Base-by-base conservation (phyloP, 2,329 filamentous ascomycete genomes). In the Alternaria alternata region DNA sequence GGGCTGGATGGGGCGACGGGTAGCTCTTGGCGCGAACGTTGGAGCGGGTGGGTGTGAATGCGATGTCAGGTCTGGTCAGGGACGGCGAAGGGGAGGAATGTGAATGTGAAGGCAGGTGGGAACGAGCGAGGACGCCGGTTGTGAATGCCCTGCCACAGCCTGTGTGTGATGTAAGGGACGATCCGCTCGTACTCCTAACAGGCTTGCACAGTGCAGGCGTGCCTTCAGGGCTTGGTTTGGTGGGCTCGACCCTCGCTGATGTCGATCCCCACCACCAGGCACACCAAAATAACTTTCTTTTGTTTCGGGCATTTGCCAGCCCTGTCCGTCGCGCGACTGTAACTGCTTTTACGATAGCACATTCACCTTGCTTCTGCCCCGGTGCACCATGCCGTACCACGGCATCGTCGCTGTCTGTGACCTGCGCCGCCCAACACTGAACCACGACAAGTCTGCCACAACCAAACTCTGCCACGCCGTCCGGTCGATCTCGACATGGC, bases 281-380 rank as follows among this genome's bases (percentile, higher is more conserved):
- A 59, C 51, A 47, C 63, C 62, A 68, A 68, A 69, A 68, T 68
- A 68, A 65, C 61, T 57, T 57, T 51, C 52, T 66, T 61, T 57
- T 65, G 63, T 54, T 46, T 65, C 63, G 62, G 66, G 39, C 39
- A 42, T 42, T 42, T 42, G 39, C 39, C 6, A 12, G 39, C 39
- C 39, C 39, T 42, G 39, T 24, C 39, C 39, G 18, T 12, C 20
- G 39, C 20, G 39, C 20, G 20, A 42, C 39, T 24, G 20, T 5
- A 24, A 9, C 39, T 42, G 39, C 39, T 42, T 24, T 24, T 24
- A 7, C 39, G 4, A 14, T 22, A 12, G 4, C 11, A 22, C 5
- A 11, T 22, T 51, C 57, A 28, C 16, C 30, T 49, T 49, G 44
- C 46, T 49, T 36, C 26, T 36, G 54, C 22, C 34, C 7, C 9